Percentiles rank a stretch among this genome's conserved stretches.
These are phyloP conservation scores for Cladosporium sphaerospermum DNA, from an alignment of 2,329 filamentous ascomycete species.

Conservation along the genomic window DNA sequence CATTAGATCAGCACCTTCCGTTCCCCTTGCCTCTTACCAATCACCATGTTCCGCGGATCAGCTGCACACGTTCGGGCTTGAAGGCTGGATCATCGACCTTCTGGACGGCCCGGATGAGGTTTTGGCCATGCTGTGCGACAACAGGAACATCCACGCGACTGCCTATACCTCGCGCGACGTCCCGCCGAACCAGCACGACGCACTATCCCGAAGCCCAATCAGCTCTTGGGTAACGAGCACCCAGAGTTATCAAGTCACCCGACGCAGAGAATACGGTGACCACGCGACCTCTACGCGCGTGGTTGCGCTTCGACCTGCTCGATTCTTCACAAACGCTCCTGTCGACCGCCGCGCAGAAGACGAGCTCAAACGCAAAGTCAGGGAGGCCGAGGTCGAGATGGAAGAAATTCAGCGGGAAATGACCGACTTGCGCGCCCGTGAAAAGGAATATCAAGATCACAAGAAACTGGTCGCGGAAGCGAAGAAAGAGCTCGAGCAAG, in stretches of 20 bases:
- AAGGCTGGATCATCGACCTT: constrained; percentile 73
- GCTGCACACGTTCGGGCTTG: constrained; percentile 57
- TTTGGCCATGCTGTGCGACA: constrained; percentile 78
- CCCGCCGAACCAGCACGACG: constrained; percentile 60
- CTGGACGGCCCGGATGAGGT: constrained; percentile 76
- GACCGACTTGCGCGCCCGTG: constrained; percentile 16
- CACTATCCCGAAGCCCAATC: constrained; percentile 55
- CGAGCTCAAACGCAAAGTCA: constrained; percentile 51
- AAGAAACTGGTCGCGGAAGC: constrained; percentile 1
- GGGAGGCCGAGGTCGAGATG: constrained; percentile 35
- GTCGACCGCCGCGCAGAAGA: constrained; percentile 61
- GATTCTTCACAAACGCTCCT: constrained; percentile 70
- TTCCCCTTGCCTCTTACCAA: constrained; percentile 49
- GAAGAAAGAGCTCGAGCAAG: constrained; percentile 45
- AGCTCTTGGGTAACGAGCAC: constrained; percentile 63
- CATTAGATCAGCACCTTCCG: constrained; percentile 56
- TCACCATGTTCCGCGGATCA: constrained; percentile 52
- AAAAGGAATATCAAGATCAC: constrained; percentile 14
- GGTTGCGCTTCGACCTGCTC: constrained; percentile 54
- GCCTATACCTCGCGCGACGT: constrained; percentile 61
- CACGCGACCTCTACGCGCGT: constrained; percentile 65
- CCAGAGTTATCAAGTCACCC: constrained; percentile 57
- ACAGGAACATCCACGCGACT: constrained; percentile 61
- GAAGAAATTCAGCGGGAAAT: constrained; percentile 33
- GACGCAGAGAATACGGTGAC: constrained; percentile 74